Evolutionary conservation across 768 basidiomycete genomes (phyloP).

Genomic region (Phanerodontia chrysosporium): DNA sequence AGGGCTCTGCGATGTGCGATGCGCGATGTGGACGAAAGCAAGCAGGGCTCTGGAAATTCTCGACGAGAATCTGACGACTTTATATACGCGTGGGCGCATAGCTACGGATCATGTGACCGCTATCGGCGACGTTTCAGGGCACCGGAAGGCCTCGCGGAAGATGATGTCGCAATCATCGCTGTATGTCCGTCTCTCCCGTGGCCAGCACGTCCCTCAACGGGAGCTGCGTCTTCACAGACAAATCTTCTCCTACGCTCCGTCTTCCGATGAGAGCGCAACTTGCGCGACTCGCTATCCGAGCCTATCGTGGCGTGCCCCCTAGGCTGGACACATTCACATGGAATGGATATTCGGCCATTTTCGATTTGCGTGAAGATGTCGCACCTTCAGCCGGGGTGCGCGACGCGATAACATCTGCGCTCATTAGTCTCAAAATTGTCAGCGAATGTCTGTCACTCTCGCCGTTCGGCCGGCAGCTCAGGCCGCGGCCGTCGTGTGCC

Average conservation of each 20-base stretch:
- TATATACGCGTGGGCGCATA: background rate
- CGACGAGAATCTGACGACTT: background rate
- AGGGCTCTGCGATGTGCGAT: background rate
- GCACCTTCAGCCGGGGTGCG: too few species aligned
- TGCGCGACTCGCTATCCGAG: background rate
- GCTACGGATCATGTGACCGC: background rate
- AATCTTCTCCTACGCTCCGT: background rate
- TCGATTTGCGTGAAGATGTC: background rate
- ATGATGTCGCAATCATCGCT: background rate
- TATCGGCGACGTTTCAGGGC: background rate
- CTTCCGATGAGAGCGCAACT: background rate
- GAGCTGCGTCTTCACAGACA: too few species aligned
- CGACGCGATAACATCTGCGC: too few species aligned
- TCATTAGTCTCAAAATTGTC: too few species aligned
- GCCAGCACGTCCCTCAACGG: background rate
- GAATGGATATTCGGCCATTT: background rate
- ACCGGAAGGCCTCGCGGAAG: background rate
- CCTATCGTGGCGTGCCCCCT: background rate
- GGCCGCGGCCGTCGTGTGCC: too few species aligned
- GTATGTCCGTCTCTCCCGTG: background rate
- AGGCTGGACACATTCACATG: background rate
- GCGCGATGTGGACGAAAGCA: background rate
- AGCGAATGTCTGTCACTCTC: too few species aligned
- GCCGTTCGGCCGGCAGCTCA: too few species aligned
- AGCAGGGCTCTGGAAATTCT: background rate